A percentile compares a stretch with the other conserved stretches of the same genome.
phyloP scores from a whole-genome alignment of 2,329 filamentous ascomycete genomes.

The Trichophyton mentagrophytes region DNA sequence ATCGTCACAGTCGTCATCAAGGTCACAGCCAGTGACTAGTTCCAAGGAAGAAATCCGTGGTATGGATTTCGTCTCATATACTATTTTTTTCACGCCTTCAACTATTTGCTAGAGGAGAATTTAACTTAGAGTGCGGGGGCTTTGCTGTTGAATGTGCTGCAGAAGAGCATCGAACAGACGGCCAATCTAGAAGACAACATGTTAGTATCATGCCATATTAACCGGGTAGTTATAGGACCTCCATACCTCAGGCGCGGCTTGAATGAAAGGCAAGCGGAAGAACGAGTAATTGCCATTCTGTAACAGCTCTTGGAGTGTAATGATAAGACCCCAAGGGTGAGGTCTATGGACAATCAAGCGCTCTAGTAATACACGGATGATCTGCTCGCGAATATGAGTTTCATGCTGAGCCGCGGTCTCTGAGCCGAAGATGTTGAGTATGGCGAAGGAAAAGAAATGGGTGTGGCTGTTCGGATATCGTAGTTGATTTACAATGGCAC shows the following conservation, averaged over 20 bases:
- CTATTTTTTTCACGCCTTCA: not conserved
- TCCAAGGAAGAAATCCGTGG: not conserved
- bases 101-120: not conserved
- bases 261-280: slow-evolving; percentile 86
- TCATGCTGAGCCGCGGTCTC: slow-evolving; percentile 59
- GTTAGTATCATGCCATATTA: slow-evolving; percentile 5
- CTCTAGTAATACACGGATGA: slow-evolving; percentile 78
- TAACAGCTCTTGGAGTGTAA: slow-evolving; percentile 74
- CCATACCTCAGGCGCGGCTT: slow-evolving; percentile 70
- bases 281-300: slow-evolving; percentile 87
- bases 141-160: slow-evolving; percentile 36
- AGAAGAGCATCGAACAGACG: slow-evolving; percentile 35
- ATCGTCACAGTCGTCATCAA: slow-evolving; percentile 2
- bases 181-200: slow-evolving; percentile 24
- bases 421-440: slow-evolving; percentile 72
- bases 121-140: slow-evolving; percentile 26
- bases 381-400: slow-evolving; percentile 73
- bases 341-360: slow-evolving; percentile 78
- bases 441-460: slow-evolving; percentile 76
- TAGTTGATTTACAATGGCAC: slow-evolving; percentile 79
- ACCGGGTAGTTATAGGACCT: not conserved
- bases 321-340: slow-evolving; percentile 89
- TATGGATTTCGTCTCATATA: slow-evolving; percentile 1
- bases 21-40: not conserved
- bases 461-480: slow-evolving; percentile 83